These are phyloP conservation scores for Chlorella sp. DNA, from an alignment of 139 green algal genomes.

Conservation along the genomic window DNA sequence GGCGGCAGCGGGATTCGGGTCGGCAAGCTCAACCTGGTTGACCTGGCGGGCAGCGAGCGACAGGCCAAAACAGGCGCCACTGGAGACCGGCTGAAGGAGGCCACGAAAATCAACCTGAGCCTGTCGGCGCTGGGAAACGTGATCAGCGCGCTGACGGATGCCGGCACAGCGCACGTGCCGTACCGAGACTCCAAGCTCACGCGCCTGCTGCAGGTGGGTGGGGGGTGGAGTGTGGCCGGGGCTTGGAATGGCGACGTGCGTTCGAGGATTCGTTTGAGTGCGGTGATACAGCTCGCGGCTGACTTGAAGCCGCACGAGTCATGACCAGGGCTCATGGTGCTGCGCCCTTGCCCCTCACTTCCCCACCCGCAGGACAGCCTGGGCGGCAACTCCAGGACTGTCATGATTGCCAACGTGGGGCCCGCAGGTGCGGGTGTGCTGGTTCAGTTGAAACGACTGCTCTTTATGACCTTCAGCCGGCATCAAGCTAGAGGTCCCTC, in stretches of 20 bases:
- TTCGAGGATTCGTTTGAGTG: neutral
- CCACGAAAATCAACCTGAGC: slow-evolving; percentile 94
- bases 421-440: slow-evolving; percentile 45
- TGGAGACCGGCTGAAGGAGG: slow-evolving; percentile 82
- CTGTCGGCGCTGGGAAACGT: slow-evolving; percentile 95
- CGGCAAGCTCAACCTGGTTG: slow-evolving; percentile 84
- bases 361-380: slow-evolving; percentile 90
- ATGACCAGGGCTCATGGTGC: too few species aligned
- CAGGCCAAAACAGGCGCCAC: slow-evolving; percentile 71
- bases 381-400: slow-evolving; percentile 91
- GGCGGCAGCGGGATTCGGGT: slow-evolving; percentile 80
- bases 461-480: too few species aligned
- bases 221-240: neutral
- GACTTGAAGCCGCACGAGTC: neutral
- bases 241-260: too few species aligned
- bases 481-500: neutral
- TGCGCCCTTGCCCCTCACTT: too few species aligned
- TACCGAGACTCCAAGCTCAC: slow-evolving; percentile 94
- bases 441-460: too few species aligned
- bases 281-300: slow-evolving; percentile 68
- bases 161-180: slow-evolving; percentile 90
- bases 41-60: slow-evolving; percentile 90
- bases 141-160: slow-evolving; percentile 79
- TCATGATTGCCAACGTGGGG: slow-evolving; percentile 94
- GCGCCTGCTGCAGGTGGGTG: slow-evolving; percentile 67